Evolutionary conservation across 805 yeast genomes (phyloP).

Genomic region (Ogataea saltuana): DNA sequence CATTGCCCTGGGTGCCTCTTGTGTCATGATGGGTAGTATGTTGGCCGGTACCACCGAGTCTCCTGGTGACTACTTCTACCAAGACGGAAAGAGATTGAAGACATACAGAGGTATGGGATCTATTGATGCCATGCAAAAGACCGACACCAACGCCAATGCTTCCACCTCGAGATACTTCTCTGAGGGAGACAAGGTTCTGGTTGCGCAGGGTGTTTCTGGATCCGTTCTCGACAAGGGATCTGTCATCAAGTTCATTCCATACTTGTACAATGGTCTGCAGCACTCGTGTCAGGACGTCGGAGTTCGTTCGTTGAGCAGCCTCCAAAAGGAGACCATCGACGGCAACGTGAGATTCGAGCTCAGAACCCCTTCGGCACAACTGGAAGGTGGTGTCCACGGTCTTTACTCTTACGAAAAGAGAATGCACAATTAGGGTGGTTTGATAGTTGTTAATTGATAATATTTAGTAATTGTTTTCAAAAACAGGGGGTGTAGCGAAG

Average conservation of each 20-base stretch:
- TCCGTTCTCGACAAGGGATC: conserved; percentile 97
- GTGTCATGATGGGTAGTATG: conserved; percentile 99
- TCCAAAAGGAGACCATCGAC: conserved; percentile 61
- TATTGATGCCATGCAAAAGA: conserved; percentile 95
- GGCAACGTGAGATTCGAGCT: conserved; percentile 90
- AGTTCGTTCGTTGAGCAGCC: conserved; percentile 59
- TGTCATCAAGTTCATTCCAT: conserved; percentile 88
- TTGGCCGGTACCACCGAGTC: conserved; percentile 98
- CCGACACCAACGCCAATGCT: conserved; percentile 87
- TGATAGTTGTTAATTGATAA: neutral
- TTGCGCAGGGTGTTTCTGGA: conserved; percentile 99
- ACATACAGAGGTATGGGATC: conserved; percentile 99
- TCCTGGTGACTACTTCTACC: conserved; percentile 97
- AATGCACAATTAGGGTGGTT: conserved; percentile 82
- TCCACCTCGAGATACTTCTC: conserved; percentile 98
- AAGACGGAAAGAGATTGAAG: conserved; percentile 97
- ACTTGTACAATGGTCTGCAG: conserved; percentile 92
- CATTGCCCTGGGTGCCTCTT: conserved; percentile 92
- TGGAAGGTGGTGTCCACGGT: conserved; percentile 98
- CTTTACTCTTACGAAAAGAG: conserved; percentile 97
- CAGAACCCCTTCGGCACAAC: conserved; percentile 98
- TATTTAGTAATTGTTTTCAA: neutral
- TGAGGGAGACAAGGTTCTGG: conserved; percentile 91
- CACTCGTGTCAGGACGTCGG: conserved; percentile 99
- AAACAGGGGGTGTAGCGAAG: neutral